Base-by-base conservation (phyloP, 306 rosid genomes). In the Heteromeles arbutifolia region DNA sequence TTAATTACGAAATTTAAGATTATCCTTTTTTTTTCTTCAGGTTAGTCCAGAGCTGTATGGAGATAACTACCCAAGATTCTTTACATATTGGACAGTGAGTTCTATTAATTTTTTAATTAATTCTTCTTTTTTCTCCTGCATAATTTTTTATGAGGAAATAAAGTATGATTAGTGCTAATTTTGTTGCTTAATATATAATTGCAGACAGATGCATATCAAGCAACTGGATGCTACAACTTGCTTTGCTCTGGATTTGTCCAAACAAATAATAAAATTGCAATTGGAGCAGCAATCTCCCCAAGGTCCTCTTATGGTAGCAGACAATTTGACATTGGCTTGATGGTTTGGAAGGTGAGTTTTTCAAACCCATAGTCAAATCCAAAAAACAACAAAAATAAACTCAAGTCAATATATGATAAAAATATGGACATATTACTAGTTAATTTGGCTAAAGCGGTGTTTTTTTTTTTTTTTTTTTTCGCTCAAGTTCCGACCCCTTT, bases 71-170 rank as follows among this genome's bases (percentile, higher is more conserved):
- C 99, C 99, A 5, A 84, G 99, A 72, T 92, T 96, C 87, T 96
- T 96, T 87, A 92, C 98, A 76, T 96, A 96, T 73, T 96, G 99
- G 99, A 96, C 99, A 5, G 99, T 96, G 78, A 87, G 99, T 90
- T 65, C 54, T 43, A 64, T 32, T 64, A 4, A 28, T 0, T 5
- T 50, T 50, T 39, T 31, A 4, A 31, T 28, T 32, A 67, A 45
- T 48, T 22, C 15, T 31, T 44, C 4, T 37, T 41, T 72, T 65
- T 13, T 65, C 19, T 25, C 24, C 18, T 69, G 22, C 19, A 3
- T 3, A n/a, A n/a, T n/a, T n/a, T n/a, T n/a, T n/a, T 26, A 22
- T 8, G 37, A 72, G 56, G 66, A 59, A 18, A 59, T 24, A 25
- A 54, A 8, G 11, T 6, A 67, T 0, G 31, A 41, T 8, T 65